These are phyloP conservation scores for Helotiales sp. DNA, from an alignment of 2,329 filamentous ascomycete species.

Conservation along the genomic window DNA sequence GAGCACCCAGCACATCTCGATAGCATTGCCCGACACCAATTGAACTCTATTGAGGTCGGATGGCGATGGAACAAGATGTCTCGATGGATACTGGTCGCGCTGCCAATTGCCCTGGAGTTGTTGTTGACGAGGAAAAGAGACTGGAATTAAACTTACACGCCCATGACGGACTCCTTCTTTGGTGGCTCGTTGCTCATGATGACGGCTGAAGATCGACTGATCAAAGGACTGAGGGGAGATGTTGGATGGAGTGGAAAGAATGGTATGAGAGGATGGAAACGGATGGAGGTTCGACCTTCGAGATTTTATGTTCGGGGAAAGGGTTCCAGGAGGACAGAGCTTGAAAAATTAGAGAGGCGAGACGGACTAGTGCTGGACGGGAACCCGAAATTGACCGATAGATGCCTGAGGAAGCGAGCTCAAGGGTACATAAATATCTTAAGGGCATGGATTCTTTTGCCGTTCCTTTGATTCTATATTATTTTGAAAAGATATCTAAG, in stretches of 20 bases:
- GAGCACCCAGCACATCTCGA: slow-evolving; percentile 25
- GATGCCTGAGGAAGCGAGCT: slow-evolving; percentile 1
- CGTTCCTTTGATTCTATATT: not conserved
- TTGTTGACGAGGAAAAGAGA: slow-evolving; percentile 38
- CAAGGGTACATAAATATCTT: not conserved
- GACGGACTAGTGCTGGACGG: not conserved
- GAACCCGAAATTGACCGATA: slow-evolving; percentile 6
- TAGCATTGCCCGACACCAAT: slow-evolving; percentile 31
- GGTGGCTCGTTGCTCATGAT: slow-evolving; percentile 55
- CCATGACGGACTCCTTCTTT: slow-evolving; percentile 63
- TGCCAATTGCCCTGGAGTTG: slow-evolving; percentile 18
- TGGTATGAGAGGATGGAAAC: slow-evolving; percentile 27
- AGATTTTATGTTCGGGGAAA: slow-evolving; percentile 36
- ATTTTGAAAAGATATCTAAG: not conserved
- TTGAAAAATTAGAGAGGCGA: slow-evolving; percentile 24
- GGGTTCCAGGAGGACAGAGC: slow-evolving; percentile 17
- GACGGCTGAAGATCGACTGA: slow-evolving; percentile 36
- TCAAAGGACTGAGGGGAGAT: slow-evolving; percentile 68
- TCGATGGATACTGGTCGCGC: slow-evolving; percentile 27
- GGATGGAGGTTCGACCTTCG: slow-evolving; percentile 23
- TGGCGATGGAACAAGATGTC: slow-evolving; percentile 32
- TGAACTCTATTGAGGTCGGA: slow-evolving; percentile 34
- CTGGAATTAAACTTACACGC: slow-evolving; percentile 62
- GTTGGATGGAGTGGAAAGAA: slow-evolving; percentile 33
- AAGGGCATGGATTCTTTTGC: not conserved